Conservation (phyloP, 345 rosid species). For the Chamaenerion angustifolium region DNA sequence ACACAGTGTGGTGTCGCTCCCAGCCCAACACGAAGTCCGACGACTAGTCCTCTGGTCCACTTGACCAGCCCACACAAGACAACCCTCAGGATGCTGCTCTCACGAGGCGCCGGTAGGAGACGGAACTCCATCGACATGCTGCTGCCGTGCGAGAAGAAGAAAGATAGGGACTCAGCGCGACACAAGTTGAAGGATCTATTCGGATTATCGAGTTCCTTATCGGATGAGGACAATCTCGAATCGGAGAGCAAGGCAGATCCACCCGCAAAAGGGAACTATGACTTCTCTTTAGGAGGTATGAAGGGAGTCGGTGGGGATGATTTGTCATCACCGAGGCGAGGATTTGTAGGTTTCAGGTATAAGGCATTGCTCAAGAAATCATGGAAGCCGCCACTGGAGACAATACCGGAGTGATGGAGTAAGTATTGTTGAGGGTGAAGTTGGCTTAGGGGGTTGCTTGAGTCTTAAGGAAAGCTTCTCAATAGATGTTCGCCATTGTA, state of each 20-base stretch:
- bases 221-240: constrained; percentile 14
- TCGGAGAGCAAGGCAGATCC: constrained; percentile 8
- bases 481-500: no score
- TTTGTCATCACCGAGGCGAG: constrained; percentile 23
- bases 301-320: constrained; percentile 19
- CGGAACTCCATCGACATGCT: constrained; percentile 14
- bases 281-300: constrained; percentile 10
- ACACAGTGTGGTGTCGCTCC: constrained; percentile 76
- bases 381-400: constrained; percentile 68
- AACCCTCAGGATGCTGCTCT: constrained; percentile 61
- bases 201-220: constrained; percentile 20
- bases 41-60: constrained; percentile 63
- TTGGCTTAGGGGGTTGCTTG: no score
- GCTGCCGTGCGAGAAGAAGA: constrained; percentile 17
- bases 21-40: constrained; percentile 69
- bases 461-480: no score
- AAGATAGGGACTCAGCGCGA: constrained; percentile 16
- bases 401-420: constrained; percentile 36
- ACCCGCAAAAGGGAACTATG: constrained; percentile 11
- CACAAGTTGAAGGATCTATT: constrained; percentile 54
- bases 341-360: constrained; percentile 56
- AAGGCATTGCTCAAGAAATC: constrained; percentile 40
- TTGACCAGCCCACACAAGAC: constrained; percentile 59
- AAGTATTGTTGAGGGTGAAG: no score
- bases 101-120: constrained; percentile 13